These are phyloP conservation scores for Claviceps maximensis DNA, from an alignment of 2,329 filamentous ascomycete genomes.

Conservation along the genomic window DNA sequence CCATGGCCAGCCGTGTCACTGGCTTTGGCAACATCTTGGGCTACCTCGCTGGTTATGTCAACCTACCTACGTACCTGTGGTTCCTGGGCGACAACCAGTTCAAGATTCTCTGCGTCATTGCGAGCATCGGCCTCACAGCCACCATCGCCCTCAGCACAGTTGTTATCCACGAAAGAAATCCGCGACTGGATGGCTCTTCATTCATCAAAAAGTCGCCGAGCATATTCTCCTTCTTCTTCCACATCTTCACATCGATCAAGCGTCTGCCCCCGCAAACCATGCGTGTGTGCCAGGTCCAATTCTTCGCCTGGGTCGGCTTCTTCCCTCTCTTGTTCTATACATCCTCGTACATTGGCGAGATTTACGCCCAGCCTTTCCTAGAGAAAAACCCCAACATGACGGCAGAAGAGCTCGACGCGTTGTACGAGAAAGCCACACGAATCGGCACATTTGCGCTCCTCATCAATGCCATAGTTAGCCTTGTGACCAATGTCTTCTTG, in stretches of 20 bases:
- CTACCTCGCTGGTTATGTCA: slow-evolving; percentile 73
- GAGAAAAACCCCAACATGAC: slow-evolving; percentile 65
- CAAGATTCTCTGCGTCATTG: slow-evolving; percentile 79
- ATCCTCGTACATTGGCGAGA: slow-evolving; percentile 84
- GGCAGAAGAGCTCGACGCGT: slow-evolving; percentile 57
- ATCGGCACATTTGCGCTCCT: slow-evolving; percentile 82
- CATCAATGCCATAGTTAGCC: slow-evolving; percentile 74
- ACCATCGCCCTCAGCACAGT: slow-evolving; percentile 60
- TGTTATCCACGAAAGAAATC: slow-evolving; percentile 66
- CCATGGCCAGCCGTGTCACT: slow-evolving; percentile 79
- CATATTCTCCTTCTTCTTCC: slow-evolving; percentile 64
- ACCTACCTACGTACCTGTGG: slow-evolving; percentile 61
- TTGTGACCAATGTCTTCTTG: slow-evolving; percentile 67
- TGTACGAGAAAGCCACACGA: slow-evolving; percentile 77
- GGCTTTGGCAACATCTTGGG: slow-evolving; percentile 85
- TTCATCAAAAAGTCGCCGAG: slow-evolving; percentile 48
- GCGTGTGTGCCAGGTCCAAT: slow-evolving; percentile 69
- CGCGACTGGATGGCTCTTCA: slow-evolving; percentile 54
- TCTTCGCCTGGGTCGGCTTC: slow-evolving; percentile 88
- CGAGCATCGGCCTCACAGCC: slow-evolving; percentile 55
- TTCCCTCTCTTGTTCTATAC: slow-evolving; percentile 94
- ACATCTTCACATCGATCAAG: slow-evolving; percentile 63
- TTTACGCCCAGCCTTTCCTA: slow-evolving; percentile 78
- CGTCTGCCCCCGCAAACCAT: slow-evolving; percentile 70
- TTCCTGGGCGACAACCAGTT: slow-evolving; percentile 84